Conservation (phyloP, 495 filamentous ascomycete genomes). For the Podospora appendiculata region DNA sequence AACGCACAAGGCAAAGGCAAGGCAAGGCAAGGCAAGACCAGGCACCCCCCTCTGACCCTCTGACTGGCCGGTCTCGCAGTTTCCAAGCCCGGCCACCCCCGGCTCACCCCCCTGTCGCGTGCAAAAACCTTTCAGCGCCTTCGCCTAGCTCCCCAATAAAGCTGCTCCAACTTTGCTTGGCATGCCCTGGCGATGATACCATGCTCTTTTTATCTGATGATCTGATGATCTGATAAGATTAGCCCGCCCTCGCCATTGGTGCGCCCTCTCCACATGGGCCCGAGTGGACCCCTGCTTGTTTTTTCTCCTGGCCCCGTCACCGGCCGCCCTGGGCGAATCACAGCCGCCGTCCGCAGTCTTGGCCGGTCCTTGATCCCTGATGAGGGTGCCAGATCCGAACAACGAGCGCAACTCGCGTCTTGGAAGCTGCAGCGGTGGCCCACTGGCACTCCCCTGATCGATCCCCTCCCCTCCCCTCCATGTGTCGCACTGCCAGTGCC, state of each 20-base stretch:
- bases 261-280: too few species aligned
- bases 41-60: not conserved
- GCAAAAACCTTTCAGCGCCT: not conserved
- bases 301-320: not conserved
- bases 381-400: not conserved
- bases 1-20: too few species aligned
- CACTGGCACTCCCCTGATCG: too few species aligned
- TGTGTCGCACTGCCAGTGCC: too few species aligned
- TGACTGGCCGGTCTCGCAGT: not conserved
- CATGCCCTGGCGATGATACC: not conserved
- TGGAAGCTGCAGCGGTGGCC: too few species aligned
- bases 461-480: too few species aligned
- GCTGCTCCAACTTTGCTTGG: not conserved
- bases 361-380: not conserved
- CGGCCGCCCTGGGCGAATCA: not conserved
- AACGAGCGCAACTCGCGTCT: too few species aligned
- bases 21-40: too few species aligned
- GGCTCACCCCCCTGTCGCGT: too few species aligned
- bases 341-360: not conserved
- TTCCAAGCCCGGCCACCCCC: too few species aligned
- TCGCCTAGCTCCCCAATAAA: not conserved
- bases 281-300: not conserved
- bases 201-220: conserved; percentile 8
- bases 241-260: not conserved
- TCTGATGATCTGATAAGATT: conserved; percentile 19